Evolutionary conservation across 140 eudicot genomes (phyloP).

Genomic region (Artemisia princeps): DNA sequence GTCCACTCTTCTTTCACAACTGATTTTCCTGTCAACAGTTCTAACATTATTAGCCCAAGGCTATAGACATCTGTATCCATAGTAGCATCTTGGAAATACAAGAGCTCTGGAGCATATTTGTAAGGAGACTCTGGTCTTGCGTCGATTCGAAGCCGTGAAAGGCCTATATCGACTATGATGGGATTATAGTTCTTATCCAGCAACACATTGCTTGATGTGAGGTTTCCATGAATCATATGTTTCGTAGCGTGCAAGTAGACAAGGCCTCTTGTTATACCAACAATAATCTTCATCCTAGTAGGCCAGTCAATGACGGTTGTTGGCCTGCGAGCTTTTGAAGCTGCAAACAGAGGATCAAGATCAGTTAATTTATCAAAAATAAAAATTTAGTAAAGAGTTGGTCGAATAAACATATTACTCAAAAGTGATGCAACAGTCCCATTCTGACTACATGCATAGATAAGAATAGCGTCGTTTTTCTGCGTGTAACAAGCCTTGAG

Average conservation of each 20-base stretch:
- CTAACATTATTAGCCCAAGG: constrained; percentile 5
- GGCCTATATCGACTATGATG: neutral
- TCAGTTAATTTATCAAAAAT: neutral
- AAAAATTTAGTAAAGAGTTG: too few relatives aligned
- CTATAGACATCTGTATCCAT: constrained; percentile 11
- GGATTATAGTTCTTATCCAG: neutral
- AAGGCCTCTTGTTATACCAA: constrained; percentile 19
- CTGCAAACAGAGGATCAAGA: neutral
- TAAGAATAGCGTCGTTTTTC: neutral
- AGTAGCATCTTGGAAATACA: constrained; percentile 2
- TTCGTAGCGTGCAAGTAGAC: constrained; percentile 4
- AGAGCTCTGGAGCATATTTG: constrained; percentile 15
- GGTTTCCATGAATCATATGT: constrained; percentile 9
- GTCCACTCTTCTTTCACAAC: constrained; percentile 1
- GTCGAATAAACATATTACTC: neutral
- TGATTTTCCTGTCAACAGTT: constrained; percentile 18
- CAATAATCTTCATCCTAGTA: constrained; percentile 1
- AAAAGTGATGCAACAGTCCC: neutral
- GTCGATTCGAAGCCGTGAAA: neutral
- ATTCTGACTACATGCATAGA: neutral
- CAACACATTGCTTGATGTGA: constrained; percentile 13
- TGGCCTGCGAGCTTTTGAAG: neutral
- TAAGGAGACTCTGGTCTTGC: constrained; percentile 1
- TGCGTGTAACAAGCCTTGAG: too few relatives aligned
- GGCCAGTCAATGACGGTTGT: constrained; percentile 1